Base-by-base conservation (phyloP, 2,329 filamentous ascomycete species). In the Monosporascus sp. region DNA sequence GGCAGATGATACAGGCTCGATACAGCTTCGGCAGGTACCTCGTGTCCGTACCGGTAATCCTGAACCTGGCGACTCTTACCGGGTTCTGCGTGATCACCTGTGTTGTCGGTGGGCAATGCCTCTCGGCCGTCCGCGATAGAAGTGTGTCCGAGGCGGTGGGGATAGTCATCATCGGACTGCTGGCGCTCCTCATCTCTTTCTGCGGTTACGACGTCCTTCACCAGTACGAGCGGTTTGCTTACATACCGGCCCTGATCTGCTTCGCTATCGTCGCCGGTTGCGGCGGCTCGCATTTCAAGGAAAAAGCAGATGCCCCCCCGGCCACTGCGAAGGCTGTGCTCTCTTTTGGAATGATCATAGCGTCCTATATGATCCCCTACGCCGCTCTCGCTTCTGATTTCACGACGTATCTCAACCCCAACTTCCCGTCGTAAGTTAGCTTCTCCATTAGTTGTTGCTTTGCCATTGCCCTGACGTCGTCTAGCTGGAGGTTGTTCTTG, bases 1-100 rank as follows among this genome's bases (percentile, higher is more conserved):
- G 84, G 17, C 83, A 86, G 66, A 84, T 87, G 76, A 78, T 87
- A 7, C 81, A 84, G 59, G 83, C 84, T 4, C 74, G 84, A 22
- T 87, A 80, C 65, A 80, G 78, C 41, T 87, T 85, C 63, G 82
- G 81, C 19, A 74, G 78, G 41, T 85, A 84, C 61, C 69, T 81
- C 20, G 79, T 84, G 37, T 79, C 77, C 1, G 64, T 87, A n/a
- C 77, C 82, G 2, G 78, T 85, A 3, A 63, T 86, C 9, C 72
- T 87, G 55, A 87, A 87, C 61, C 71, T 87, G 24, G 82, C 81
- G 16, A 86, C 82, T 0, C 71, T 86, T 2, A 80, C 77, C 4
- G 82, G 82, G n/a, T 87, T 86, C 70, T 80, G 78, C 49, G 76
- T 86, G 60, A 78, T 87, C 60, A 80, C 80, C 57, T 79, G 75